Conservation (phyloP, 2,329 filamentous ascomycete genomes). For the Aspergillus sp. region DNA sequence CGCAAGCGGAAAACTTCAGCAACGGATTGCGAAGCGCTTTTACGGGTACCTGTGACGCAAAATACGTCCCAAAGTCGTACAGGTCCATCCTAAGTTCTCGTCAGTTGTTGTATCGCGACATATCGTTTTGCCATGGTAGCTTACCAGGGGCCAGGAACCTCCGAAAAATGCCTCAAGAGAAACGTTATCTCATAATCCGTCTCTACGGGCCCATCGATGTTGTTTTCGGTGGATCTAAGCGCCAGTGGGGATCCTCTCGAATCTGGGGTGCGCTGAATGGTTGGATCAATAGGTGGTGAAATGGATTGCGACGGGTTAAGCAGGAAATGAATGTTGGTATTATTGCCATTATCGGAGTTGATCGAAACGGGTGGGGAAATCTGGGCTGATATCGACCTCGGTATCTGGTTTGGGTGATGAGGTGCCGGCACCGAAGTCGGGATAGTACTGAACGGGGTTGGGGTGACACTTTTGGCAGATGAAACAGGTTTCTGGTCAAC, state of each 20-base stretch:
- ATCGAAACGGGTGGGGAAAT: conserved; percentile 47
- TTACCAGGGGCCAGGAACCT: conserved; percentile 60
- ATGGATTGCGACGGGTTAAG: conserved; percentile 49
- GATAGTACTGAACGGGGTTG: conserved; percentile 20
- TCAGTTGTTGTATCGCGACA: conserved; percentile 10
- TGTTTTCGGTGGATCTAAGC: conserved; percentile 21
- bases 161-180: conserved; percentile 60
- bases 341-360: conserved; percentile 36
- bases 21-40: conserved; percentile 53
- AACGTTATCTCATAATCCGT: conserved; percentile 60
- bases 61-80: conserved; percentile 56
- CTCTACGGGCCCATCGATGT: conserved; percentile 34
- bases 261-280: conserved; percentile 31
- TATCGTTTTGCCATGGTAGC: conserved; percentile 8
- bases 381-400: conserved; percentile 33
- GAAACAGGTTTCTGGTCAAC: conserved; percentile 26
- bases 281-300: conserved; percentile 48
- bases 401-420: conserved; percentile 35
- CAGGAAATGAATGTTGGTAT: conserved; percentile 57
- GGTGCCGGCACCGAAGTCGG: conserved; percentile 21
- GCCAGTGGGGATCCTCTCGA: conserved; percentile 32
- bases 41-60: conserved; percentile 60
- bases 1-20: conserved; percentile 56
- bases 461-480: conserved; percentile 15
- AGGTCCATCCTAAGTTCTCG: conserved; percentile 42